A percentile compares a stretch with the other conserved stretches of the same genome.
These are phyloP conservation scores for Paecilomyces variotii DNA, from an alignment of 2,329 filamentous ascomycete species.

Conservation along the genomic window DNA sequence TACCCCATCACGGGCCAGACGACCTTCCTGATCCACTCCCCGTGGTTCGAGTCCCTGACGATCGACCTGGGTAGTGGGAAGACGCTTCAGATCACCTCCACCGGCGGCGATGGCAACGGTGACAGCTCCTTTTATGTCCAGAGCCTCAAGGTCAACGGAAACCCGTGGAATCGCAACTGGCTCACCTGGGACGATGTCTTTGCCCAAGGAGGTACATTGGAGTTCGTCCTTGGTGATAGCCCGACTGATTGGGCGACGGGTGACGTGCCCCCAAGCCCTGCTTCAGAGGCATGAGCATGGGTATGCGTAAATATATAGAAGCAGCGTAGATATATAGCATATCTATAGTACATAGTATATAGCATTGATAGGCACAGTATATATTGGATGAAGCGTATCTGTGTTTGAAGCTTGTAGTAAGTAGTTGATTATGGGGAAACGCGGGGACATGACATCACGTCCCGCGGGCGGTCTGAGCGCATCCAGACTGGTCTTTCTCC, in stretches of 20 bases:
- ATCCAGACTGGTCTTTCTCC: not conserved
- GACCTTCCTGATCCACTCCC: slow-evolving; percentile 57
- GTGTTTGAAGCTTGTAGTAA: no score
- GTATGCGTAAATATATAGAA: not conserved
- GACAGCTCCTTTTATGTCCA: slow-evolving; percentile 53
- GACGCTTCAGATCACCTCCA: slow-evolving; percentile 47
- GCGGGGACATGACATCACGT: not conserved
- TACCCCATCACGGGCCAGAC: slow-evolving; percentile 63
- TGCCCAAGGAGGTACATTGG: slow-evolving; percentile 52
- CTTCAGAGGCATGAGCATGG: slow-evolving; percentile 14
- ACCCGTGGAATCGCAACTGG: slow-evolving; percentile 57
- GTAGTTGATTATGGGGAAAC: not conserved
- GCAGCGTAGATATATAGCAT: not conserved
- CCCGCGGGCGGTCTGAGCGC: not conserved
- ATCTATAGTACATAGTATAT: not conserved
- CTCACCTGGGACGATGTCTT: slow-evolving; percentile 60
- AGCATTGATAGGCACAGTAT: not conserved
- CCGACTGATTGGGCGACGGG: slow-evolving; percentile 52
- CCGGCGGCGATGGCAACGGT: slow-evolving; percentile 39
- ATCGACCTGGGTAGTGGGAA: slow-evolving; percentile 52
- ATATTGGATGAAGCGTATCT: no score
- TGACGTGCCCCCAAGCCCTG: slow-evolving; percentile 54
- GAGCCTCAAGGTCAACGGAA: slow-evolving; percentile 56
- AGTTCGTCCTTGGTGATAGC: slow-evolving; percentile 54
- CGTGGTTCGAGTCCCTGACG: slow-evolving; percentile 54